Evolutionary conservation across 2,329 filamentous ascomycete genomes (phyloP).

Genomic region (Colletotrichum shisoi): DNA sequence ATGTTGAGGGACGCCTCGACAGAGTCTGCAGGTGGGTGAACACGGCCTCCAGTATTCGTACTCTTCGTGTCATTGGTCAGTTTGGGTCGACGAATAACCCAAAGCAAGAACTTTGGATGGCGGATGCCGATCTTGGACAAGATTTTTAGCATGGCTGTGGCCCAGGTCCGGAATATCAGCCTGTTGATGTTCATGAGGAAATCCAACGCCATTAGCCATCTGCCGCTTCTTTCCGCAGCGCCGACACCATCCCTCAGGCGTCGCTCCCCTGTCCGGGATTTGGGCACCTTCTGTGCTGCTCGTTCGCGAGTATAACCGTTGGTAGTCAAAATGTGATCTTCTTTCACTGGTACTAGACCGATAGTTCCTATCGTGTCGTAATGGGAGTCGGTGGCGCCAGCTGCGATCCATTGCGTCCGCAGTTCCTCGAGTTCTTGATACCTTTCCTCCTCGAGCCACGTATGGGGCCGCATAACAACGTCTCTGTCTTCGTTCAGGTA

Average conservation of each 20-base stretch:
- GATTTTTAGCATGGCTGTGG: constrained; percentile 61
- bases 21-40: neutral
- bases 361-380: constrained; percentile 64
- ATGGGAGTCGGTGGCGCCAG: constrained; percentile 56
- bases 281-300: constrained; percentile 66
- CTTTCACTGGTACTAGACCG: constrained; percentile 63
- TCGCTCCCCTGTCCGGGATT: constrained; percentile 56
- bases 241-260: constrained; percentile 73
- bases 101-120: constrained; percentile 70
- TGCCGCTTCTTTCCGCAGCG: constrained; percentile 76
- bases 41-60: constrained; percentile 12
- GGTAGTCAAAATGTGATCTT: constrained; percentile 52
- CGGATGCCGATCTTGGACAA: constrained; percentile 68
- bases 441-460: constrained; percentile 91
- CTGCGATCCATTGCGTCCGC: constrained; percentile 59
- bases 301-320: constrained; percentile 75
- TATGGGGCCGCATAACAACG: constrained; percentile 76
- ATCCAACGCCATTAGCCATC: constrained; percentile 78
- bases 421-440: constrained; percentile 76
- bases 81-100: constrained; percentile 55
- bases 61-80: constrained; percentile 37
- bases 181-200: constrained; percentile 79
- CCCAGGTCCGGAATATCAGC: constrained; percentile 67
- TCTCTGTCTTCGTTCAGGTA: constrained; percentile 89
- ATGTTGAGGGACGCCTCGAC: constrained; percentile 54